These are phyloP conservation scores for Citrus medica DNA, from an alignment of 345 rosid species.

Conservation along the genomic window DNA sequence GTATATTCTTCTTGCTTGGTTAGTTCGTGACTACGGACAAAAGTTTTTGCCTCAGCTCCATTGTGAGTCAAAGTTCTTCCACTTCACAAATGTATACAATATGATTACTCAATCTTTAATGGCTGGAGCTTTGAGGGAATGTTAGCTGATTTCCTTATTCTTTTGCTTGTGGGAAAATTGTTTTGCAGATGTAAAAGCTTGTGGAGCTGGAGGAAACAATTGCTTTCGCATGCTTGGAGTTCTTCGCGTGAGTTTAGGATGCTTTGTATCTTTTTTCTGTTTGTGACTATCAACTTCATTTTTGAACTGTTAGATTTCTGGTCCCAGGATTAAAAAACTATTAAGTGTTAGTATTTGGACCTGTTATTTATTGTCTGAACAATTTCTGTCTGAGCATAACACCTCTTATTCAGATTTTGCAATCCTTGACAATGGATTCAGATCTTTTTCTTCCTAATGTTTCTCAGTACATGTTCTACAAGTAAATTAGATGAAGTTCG, in stretches of 20 bases:
- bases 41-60: slow-evolving; percentile 40
- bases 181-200: slow-evolving; percentile 60
- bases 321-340: not conserved
- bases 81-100: not conserved
- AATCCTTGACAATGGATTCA: slow-evolving; percentile 45
- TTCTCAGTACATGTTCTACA: slow-evolving; percentile 53
- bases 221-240: slow-evolving; percentile 73
- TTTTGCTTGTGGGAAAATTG: not conserved
- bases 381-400: not conserved
- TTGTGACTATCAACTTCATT: not conserved
- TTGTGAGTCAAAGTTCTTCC: slow-evolving; percentile 38
- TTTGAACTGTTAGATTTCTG: not conserved
- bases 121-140: not conserved
- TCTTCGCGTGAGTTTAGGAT: slow-evolving; percentile 87
- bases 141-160: not conserved
- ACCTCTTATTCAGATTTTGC: not conserved
- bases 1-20: slow-evolving; percentile 74
- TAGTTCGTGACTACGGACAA: slow-evolving; percentile 81
- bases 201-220: slow-evolving; percentile 55
- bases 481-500: slow-evolving; percentile 50
- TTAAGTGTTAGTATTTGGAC: not conserved
- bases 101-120: not conserved
- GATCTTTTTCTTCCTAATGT: slow-evolving; percentile 83
- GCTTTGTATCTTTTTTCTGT: slow-evolving; percentile 65
- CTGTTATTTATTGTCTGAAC: not conserved